phyloP scores from a whole-genome alignment of 192 early-diverging fungal genomes.

The Umbelopsis sp. region DNA sequence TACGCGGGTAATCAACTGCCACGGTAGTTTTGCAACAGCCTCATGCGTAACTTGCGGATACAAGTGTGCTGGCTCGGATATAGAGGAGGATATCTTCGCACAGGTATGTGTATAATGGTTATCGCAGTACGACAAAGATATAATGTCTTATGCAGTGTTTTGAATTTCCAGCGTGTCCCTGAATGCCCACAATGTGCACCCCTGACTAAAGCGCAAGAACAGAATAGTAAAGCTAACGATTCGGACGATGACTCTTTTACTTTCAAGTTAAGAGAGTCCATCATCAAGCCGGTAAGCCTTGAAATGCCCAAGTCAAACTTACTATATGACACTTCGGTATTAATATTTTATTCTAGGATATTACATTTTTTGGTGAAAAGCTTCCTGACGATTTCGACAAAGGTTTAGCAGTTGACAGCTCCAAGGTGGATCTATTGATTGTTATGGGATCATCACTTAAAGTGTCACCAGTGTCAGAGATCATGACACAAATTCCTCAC shows the following conservation, averaged over 20 bases:
- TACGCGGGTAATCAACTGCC: slow-evolving; percentile 81
- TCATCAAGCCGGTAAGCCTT: slow-evolving; percentile 82
- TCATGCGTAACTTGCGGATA: slow-evolving; percentile 86
- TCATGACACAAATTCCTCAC: slow-evolving; percentile 83
- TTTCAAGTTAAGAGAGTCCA: slow-evolving; percentile 37
- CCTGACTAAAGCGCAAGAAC: neutral
- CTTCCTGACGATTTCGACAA: slow-evolving; percentile 82
- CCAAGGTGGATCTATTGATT: slow-evolving; percentile 83
- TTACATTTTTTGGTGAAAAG: slow-evolving; percentile 97
- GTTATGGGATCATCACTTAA: slow-evolving; percentile 97
- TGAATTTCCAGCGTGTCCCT: slow-evolving; percentile 58
- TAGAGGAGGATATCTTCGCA: slow-evolving; percentile 79
- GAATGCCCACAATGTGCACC: slow-evolving; percentile 73
- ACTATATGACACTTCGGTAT: neutral
- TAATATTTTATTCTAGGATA: slow-evolving; percentile 53
- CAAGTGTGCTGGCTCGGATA: slow-evolving; percentile 73
- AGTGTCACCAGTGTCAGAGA: slow-evolving; percentile 91
- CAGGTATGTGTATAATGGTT: slow-evolving; percentile 31
- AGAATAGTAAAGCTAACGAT: slow-evolving; percentile 49
- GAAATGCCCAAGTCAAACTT: neutral
- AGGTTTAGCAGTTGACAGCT: slow-evolving; percentile 67
- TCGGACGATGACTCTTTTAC: slow-evolving; percentile 59
- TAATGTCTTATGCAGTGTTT: neutral
- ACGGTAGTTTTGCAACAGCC: slow-evolving; percentile 94
- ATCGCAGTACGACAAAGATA: too few relatives aligned